These are phyloP conservation scores for Phalaenopsis hybrid DNA, from an alignment of 116 monocot species.

Conservation along the genomic window DNA sequence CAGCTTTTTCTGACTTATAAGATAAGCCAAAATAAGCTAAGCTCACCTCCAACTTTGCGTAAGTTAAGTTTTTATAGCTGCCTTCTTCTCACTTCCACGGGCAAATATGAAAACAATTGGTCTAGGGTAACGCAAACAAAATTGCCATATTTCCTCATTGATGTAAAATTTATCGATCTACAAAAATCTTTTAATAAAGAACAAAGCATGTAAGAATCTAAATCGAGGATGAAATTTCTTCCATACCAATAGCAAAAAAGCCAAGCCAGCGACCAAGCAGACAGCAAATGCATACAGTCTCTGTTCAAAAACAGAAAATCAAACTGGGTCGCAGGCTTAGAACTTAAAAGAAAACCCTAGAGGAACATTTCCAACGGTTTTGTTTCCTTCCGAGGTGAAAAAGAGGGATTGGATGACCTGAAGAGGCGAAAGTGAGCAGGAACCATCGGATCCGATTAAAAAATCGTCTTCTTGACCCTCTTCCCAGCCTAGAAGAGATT, in stretches of 20 bases:
- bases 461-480: slow-evolving; percentile 37
- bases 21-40: neutral
- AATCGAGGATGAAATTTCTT: neutral
- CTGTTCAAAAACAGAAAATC: slow-evolving; percentile 28
- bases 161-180: neutral
- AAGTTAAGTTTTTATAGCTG: too few species aligned
- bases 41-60: neutral
- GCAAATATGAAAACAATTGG: neutral
- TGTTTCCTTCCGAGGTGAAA: neutral
- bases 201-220: neutral
- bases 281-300: slow-evolving; percentile 53
- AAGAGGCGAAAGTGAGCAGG: slow-evolving; percentile 38
- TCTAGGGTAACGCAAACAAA: neutral
- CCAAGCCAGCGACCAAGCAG: slow-evolving; percentile 50
- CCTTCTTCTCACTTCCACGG: too few species aligned
- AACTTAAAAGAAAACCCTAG: neutral
- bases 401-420: slow-evolving; percentile 26
- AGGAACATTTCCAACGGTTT: neutral
- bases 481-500: slow-evolving; percentile 32
- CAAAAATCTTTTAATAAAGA: neutral
- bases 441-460: slow-evolving; percentile 32
- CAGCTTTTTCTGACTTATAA: too few species aligned
- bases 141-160: neutral
- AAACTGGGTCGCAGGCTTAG: neutral
- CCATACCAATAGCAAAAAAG: slow-evolving; percentile 56